phyloP scores from a whole-genome alignment of 2,329 filamentous ascomycete species.

The Malbranchea zuffiana region DNA sequence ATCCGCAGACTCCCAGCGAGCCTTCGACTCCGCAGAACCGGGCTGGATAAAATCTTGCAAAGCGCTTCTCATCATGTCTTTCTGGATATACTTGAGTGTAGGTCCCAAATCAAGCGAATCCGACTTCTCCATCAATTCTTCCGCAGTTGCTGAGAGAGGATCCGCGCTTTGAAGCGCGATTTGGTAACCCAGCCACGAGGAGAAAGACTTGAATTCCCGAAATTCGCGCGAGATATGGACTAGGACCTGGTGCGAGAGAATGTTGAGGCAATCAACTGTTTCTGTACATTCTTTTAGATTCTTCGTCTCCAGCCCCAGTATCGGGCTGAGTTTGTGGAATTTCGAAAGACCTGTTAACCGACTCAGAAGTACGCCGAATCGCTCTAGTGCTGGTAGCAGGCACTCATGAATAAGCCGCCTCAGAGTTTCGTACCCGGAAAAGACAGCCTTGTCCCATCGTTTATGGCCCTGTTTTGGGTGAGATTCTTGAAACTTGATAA shows the following conservation, averaged over 20 bases:
- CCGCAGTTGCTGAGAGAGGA: slow-evolving; percentile 44
- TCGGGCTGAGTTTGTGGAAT: slow-evolving; percentile 58
- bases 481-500: neutral
- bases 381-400: slow-evolving; percentile 76
- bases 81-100: slow-evolving; percentile 66
- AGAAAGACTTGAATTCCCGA: slow-evolving; percentile 65
- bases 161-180: slow-evolving; percentile 66
- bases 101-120: slow-evolving; percentile 61
- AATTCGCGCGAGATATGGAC: slow-evolving; percentile 64
- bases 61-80: slow-evolving; percentile 55
- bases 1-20: slow-evolving; percentile 31
- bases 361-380: slow-evolving; percentile 68
- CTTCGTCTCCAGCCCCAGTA: slow-evolving; percentile 54
- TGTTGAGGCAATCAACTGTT: slow-evolving; percentile 60
- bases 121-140: slow-evolving; percentile 69
- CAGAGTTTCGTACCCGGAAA: slow-evolving; percentile 64
- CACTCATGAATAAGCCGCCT: slow-evolving; percentile 74
- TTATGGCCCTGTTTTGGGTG: slow-evolving; percentile 63
- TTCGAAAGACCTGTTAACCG: slow-evolving; percentile 72
- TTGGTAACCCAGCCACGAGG: slow-evolving; percentile 70
- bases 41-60: slow-evolving; percentile 48
- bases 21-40: slow-evolving; percentile 31
- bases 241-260: slow-evolving; percentile 64
- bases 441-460: slow-evolving; percentile 83
- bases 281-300: slow-evolving; percentile 55